Evolutionary conservation across 768 basidiomycete species (phyloP).

Genomic region (Boletus rufocinnamomeus): DNA sequence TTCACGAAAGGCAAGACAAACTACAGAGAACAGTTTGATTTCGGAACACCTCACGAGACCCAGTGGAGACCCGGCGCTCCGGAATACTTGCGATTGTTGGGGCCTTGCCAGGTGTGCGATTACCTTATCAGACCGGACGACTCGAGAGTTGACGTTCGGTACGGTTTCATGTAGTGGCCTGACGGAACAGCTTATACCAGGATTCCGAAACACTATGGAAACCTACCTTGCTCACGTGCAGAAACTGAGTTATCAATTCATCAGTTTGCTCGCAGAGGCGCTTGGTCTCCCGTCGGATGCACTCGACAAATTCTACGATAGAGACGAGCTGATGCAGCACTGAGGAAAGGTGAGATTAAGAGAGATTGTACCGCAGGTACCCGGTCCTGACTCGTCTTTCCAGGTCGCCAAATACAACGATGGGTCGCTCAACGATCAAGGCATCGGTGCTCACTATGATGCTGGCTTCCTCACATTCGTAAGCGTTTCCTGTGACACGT

Average conservation of each 20-base stretch:
- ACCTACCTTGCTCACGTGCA: slow-evolving; percentile 63
- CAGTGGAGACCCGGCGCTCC: slow-evolving; percentile 64
- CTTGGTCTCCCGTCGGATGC: slow-evolving; percentile 64
- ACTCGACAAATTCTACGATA: slow-evolving; percentile 64
- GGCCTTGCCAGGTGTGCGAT: slow-evolving; percentile 64
- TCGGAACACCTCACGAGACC: slow-evolving; percentile 65
- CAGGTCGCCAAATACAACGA: slow-evolving; percentile 69
- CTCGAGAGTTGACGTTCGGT: neutral
- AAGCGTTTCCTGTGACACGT: neutral
- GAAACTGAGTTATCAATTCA: slow-evolving; percentile 60
- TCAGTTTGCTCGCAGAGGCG: slow-evolving; percentile 64
- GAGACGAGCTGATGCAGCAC: slow-evolving; percentile 65
- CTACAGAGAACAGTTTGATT: slow-evolving; percentile 79
- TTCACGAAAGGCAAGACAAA: slow-evolving; percentile 74
- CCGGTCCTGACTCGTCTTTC: neutral
- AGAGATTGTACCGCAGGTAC: neutral
- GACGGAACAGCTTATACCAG: slow-evolving; percentile 68
- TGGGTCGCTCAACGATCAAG: slow-evolving; percentile 53
- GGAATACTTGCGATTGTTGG: slow-evolving; percentile 73
- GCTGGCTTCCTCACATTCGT: slow-evolving; percentile 84
- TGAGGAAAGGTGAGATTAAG: slow-evolving; percentile 52
- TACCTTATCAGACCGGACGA: neutral
- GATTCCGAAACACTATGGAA: slow-evolving; percentile 60
- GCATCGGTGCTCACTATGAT: slow-evolving; percentile 85
- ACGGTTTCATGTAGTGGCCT: slow-evolving; percentile 61